phyloP scores from a whole-genome alignment of 176 grass and related monocot species.

The Puya raimondii region DNA sequence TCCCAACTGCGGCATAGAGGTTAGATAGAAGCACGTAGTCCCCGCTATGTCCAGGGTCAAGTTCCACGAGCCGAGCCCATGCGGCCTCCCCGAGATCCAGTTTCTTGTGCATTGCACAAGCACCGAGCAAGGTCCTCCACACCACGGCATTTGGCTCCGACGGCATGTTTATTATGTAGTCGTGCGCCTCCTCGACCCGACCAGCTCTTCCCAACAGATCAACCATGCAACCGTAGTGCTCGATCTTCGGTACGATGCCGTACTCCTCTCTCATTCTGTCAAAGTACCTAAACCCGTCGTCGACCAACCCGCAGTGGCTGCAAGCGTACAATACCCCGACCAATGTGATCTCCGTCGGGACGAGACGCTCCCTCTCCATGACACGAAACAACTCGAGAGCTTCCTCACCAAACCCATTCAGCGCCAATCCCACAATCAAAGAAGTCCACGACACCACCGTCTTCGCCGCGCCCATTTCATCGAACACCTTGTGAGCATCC shows the following conservation, averaged over 20 bases:
- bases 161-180: constrained; percentile 70
- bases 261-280: constrained; percentile 60
- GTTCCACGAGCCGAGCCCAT: constrained; percentile 45
- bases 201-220: constrained; percentile 73
- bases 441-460: constrained; percentile 64
- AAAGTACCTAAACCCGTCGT: constrained; percentile 73
- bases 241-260: constrained; percentile 43
- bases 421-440: constrained; percentile 56
- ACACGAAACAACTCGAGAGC: constrained; percentile 47
- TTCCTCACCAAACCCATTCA: constrained; percentile 66
- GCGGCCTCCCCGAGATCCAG: constrained; percentile 50
- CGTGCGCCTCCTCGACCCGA: constrained; percentile 51
- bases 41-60: constrained; percentile 68
- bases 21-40: constrained; percentile 85
- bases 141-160: constrained; percentile 52
- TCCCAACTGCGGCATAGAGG: constrained; percentile 58
- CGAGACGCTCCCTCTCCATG: constrained; percentile 56
- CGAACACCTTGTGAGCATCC: constrained; percentile 46
- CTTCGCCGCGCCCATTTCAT: constrained; percentile 40
- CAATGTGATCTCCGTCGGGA: constrained; percentile 73
- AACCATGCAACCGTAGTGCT: constrained; percentile 85
- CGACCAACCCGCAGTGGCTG: constrained; percentile 70
- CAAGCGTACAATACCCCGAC: constrained; percentile 80
- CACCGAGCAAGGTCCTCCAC: constrained; percentile 78
- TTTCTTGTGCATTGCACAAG: constrained; percentile 78